Conservation (phyloP, 2,329 filamentous ascomycete genomes). For the Xylariaceae sp. region DNA sequence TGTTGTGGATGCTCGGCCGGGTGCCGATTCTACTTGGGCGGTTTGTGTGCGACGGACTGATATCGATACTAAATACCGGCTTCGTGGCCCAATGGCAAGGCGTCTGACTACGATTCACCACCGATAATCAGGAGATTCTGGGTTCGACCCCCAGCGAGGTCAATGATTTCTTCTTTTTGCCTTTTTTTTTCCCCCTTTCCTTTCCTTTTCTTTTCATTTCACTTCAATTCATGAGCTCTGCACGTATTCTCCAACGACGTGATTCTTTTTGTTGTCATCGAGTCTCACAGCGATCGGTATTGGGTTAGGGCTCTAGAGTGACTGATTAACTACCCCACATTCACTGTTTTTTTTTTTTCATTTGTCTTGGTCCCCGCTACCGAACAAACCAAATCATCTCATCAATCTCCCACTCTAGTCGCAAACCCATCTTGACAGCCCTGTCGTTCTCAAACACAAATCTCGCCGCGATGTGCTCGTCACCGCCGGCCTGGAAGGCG, state of each 20-base stretch:
- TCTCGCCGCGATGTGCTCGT: constrained; percentile 5
- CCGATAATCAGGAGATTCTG: constrained; percentile 18
- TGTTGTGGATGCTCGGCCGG: too few species aligned
- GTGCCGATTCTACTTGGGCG: too few species aligned
- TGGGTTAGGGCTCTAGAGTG: too few species aligned
- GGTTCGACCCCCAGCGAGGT: constrained; percentile 22
- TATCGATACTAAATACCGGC: background rate
- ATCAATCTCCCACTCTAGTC: constrained; percentile 10
- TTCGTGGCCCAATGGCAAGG: constrained; percentile 38
- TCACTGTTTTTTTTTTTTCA: too few species aligned
- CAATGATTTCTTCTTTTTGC: background rate
- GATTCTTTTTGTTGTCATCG: too few species aligned
- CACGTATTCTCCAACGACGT: too few species aligned
- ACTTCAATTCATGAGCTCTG: too few species aligned
- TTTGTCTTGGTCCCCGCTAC: background rate
- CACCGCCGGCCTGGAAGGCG: background rate
- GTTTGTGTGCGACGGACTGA: too few species aligned
- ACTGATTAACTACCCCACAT: too few species aligned
- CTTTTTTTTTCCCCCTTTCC: too few species aligned
- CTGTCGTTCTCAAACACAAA: constrained; percentile 20
- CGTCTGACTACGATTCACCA: constrained; percentile 37
- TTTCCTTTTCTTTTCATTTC: too few species aligned
- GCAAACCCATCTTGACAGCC: constrained; percentile 18
- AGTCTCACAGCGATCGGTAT: too few species aligned
- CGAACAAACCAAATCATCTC: constrained; percentile 21